These are phyloP conservation scores for Monosporascus sp. DNA, from an alignment of 2,329 filamentous ascomycete genomes.

Conservation along the genomic window DNA sequence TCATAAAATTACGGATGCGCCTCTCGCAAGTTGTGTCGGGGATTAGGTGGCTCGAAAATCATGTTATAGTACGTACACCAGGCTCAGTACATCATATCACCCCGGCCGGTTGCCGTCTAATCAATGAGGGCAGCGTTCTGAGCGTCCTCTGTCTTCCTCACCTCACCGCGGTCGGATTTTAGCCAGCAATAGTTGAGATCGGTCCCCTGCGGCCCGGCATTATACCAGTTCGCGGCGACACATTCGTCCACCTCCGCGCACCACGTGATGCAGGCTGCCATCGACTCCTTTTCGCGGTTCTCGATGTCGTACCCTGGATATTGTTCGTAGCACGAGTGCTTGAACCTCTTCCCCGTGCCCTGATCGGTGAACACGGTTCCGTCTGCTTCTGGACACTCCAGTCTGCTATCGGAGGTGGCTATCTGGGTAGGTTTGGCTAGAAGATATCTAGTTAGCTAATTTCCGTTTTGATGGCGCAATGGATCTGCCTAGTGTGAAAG, in stretches of 20 bases:
- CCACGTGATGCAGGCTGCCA: constrained; percentile 17
- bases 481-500: too few relatives aligned
- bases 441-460: too few relatives aligned
- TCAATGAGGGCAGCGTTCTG: constrained; percentile 12
- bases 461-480: too few relatives aligned
- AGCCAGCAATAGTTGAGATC: constrained; percentile 24
- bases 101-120: too few relatives aligned
- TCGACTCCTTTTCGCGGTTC: constrained; percentile 16
- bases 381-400: constrained; percentile 13
- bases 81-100: constrained; percentile 5
- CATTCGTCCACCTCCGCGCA: constrained; percentile 15
- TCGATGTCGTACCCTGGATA: constrained; percentile 18
- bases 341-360: constrained; percentile 9
- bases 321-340: constrained; percentile 14
- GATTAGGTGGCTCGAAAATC: too few relatives aligned
- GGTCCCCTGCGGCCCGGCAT: constrained; percentile 21
- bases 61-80: too few relatives aligned
- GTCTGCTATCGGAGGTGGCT: not conserved
- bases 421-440: not conserved
- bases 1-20: too few relatives aligned
- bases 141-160: constrained; percentile 13
- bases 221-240: constrained; percentile 19
- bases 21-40: too few relatives aligned
- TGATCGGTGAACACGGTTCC: constrained; percentile 19
- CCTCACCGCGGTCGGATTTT: constrained; percentile 13